phyloP scores from a whole-genome alignment of 768 basidiomycete genomes.

The Suillus fuscotomentosus region DNA sequence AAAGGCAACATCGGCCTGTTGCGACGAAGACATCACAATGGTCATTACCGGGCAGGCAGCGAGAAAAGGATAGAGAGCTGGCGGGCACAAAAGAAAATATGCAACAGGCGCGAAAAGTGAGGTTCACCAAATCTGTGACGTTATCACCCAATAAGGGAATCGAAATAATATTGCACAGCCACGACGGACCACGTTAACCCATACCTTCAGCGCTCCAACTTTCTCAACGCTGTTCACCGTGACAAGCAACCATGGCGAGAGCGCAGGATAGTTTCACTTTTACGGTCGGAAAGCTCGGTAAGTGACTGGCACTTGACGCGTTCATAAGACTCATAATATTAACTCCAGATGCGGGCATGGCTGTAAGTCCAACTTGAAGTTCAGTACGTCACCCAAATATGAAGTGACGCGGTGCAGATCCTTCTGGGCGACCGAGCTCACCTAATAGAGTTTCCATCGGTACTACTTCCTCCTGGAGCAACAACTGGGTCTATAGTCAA shows the following conservation, averaged over 20 bases:
- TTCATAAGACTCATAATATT: slow-evolving; percentile 9
- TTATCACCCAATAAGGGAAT: not conserved
- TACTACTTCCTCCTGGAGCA: slow-evolving; percentile 89
- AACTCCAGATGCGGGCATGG: slow-evolving; percentile 89
- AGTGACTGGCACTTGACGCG: slow-evolving; percentile 22
- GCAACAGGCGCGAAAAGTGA: no score
- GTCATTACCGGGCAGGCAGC: no score
- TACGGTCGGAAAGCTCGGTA: slow-evolving; percentile 94
- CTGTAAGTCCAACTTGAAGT: slow-evolving; percentile 46
- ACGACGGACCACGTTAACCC: not conserved
- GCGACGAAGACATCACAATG: no score
- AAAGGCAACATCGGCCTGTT: no score
- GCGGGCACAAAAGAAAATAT: no score
- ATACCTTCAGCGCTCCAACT: not conserved
- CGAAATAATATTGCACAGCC: not conserved
- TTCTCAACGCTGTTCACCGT: not conserved
- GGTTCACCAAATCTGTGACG: not conserved
- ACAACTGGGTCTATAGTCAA: slow-evolving; percentile 95
- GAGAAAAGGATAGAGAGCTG: no score
- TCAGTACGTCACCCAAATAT: slow-evolving; percentile 5
- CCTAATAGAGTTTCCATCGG: slow-evolving; percentile 96
- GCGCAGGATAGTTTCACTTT: slow-evolving; percentile 78
- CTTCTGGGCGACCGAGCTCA: slow-evolving; percentile 92
- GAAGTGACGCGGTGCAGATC: slow-evolving; percentile 49
- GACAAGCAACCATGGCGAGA: slow-evolving; percentile 28